Evolutionary conservation across 2,329 filamentous ascomycete genomes (phyloP).

Genomic region (Leptodontidium sp.): DNA sequence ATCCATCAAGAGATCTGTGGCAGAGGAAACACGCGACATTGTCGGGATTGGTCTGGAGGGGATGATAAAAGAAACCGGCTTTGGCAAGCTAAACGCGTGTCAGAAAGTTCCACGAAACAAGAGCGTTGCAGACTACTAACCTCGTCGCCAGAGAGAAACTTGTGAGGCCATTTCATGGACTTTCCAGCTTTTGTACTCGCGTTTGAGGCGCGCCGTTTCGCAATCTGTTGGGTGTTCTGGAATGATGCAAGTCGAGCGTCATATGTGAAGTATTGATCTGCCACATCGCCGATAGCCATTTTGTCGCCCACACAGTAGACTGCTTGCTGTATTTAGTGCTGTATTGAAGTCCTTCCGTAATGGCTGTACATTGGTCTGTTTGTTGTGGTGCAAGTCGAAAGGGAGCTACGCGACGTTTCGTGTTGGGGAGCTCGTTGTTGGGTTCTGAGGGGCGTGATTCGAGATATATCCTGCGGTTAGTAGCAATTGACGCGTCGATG

Average conservation of each 20-base stretch:
- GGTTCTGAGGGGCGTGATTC: background rate
- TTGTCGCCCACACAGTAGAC: conserved; percentile 14
- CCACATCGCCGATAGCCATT: conserved; percentile 41
- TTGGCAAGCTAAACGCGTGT: conserved; percentile 72
- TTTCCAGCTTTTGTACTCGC: conserved; percentile 66
- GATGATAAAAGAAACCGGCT: conserved; percentile 91
- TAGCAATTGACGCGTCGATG: conserved; percentile 25
- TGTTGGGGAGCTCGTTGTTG: background rate
- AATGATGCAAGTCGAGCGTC: conserved; percentile 86
- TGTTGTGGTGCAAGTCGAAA: conserved; percentile 20
- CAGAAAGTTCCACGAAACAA: conserved; percentile 20
- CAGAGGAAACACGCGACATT: conserved; percentile 93
- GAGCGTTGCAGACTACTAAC: conserved; percentile 52
- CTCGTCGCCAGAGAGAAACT: conserved; percentile 68
- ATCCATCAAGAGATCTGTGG: conserved; percentile 83
- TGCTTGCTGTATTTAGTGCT: background rate
- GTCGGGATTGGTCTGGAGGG: conserved; percentile 77
- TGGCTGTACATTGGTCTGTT: conserved; percentile 12
- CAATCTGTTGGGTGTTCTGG: conserved; percentile 65
- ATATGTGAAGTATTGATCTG: conserved; percentile 66
- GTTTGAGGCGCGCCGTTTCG: conserved; percentile 75
- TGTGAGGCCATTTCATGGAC: conserved; percentile 79
- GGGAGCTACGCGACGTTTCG: conserved; percentile 9
- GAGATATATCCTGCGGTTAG: background rate
- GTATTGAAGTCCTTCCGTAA: background rate